phyloP scores from a whole-genome alignment of 176 grass and related monocot species.

The Sorghum bicolor region Sorghum_bicolor_NCBIv3 NC_012873.2:361001-361500 shows the following conservation, averaged over 20 bases:
- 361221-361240: conserved; percentile 43
- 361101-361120: conserved; percentile 4
- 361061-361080: conserved; percentile 15
- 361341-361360: conserved; percentile 14
- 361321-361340: conserved; percentile 7
- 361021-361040: conserved; percentile 50
- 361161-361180: conserved; percentile 33
- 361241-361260: conserved; percentile 42
- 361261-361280: conserved; percentile 4
- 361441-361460: conserved; percentile 90
- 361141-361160: conserved; percentile 26
- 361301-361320: conserved; percentile 30
- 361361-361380: neutral
- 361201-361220: conserved; percentile 71
- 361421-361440: conserved; percentile 63
- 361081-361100: conserved; percentile 31
- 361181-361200: conserved; percentile 76
- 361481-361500: conserved; percentile 74
- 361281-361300: conserved; percentile 4
- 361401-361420: conserved; percentile 24
- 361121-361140: neutral
- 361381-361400: neutral
- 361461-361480: conserved; percentile 57
- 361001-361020: conserved; percentile 97
- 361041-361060: conserved; percentile 7